phyloP scores from a whole-genome alignment of 2,329 filamentous ascomycete genomes.

The Cytospora piceae region DNA sequence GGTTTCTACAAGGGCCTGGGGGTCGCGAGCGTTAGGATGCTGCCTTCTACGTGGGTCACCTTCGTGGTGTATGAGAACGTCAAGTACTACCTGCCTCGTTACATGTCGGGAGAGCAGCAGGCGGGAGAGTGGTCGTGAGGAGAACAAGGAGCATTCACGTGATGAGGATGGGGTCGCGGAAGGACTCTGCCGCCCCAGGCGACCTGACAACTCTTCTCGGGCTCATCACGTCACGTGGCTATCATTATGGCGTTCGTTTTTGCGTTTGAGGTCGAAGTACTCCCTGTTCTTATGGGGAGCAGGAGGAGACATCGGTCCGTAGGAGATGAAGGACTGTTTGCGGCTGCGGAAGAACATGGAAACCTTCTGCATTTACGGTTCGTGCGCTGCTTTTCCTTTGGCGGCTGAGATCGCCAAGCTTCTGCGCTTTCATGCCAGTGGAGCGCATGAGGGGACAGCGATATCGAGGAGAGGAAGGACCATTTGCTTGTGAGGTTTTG shows the following conservation, averaged over 20 bases:
- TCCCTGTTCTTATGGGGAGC: background rate
- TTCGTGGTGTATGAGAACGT: conserved; percentile 97
- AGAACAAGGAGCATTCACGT: background rate
- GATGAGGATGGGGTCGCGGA: too few species aligned
- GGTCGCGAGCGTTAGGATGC: conserved; percentile 85
- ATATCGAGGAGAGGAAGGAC: too few species aligned
- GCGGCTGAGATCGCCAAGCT: too few species aligned
- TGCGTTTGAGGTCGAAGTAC: too few species aligned
- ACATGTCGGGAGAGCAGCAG: conserved; percentile 37
- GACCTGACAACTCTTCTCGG: background rate
- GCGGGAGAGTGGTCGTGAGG: background rate
- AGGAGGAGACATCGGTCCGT: background rate
- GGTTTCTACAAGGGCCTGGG: conserved; percentile 93
- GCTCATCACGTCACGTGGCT: background rate
- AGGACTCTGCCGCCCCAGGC: too few species aligned
- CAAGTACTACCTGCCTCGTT: conserved; percentile 66
- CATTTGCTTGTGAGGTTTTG: too few species aligned
- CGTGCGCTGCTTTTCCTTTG: background rate
- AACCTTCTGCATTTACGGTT: background rate
- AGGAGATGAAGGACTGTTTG: background rate
- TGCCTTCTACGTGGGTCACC: conserved; percentile 95
- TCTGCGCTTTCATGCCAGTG: too few species aligned
- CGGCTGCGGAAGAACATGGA: background rate
- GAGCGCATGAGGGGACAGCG: too few species aligned
- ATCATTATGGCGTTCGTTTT: background rate